Base-by-base conservation (phyloP, 1,284 basidiomycete species). In the Irpex rosettiformis region DNA sequence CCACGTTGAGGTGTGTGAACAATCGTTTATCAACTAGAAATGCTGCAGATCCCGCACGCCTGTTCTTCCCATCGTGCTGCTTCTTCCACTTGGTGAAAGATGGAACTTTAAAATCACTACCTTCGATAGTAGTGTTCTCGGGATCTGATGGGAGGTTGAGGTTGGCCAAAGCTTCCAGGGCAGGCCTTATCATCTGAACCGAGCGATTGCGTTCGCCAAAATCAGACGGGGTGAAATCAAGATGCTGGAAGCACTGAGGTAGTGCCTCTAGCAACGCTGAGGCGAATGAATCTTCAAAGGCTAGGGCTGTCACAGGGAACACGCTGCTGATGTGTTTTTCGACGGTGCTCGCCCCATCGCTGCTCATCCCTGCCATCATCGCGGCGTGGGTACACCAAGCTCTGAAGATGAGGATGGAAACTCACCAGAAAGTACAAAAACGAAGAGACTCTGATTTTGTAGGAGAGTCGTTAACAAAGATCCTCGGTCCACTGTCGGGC, bases 1-100 rank as follows among this genome's bases (percentile, higher is more conserved):
- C 54, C 1, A 55, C 45, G 2, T 66, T 66, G 10, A 77, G 57
- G 33, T 57, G 68, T 0, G 60, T 52, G 40, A 78, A 73, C 1
- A 62, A 65, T 1, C 60, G 27, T 24, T 28, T 3, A 53, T 77
- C 68, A 3, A 72, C 49, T 1, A 33, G 3, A 3, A 55, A 48
- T 1, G 45, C 11, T 11, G 47, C 25, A 16, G 7, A 8, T n/a
- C 29, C 28, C 8, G 40, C 54, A 24, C 55, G 16, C 58, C 56
- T 58, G 56, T 43, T 42, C 47, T 58, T 42, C 59, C n/a, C 27
- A 27, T 48, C 45, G 4, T 52, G 51, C 28, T 64, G 61, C 6
- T 55, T 28, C 13, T 40, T 24, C 11, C 51, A 21, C 42, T 55
- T 61, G 13, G 21, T 47, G 37, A 49, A 25, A 24, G 22, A 13